These are phyloP conservation scores for Amniculicola lignicola DNA, from an alignment of 495 filamentous ascomycete species.

Conservation along the genomic window DNA sequence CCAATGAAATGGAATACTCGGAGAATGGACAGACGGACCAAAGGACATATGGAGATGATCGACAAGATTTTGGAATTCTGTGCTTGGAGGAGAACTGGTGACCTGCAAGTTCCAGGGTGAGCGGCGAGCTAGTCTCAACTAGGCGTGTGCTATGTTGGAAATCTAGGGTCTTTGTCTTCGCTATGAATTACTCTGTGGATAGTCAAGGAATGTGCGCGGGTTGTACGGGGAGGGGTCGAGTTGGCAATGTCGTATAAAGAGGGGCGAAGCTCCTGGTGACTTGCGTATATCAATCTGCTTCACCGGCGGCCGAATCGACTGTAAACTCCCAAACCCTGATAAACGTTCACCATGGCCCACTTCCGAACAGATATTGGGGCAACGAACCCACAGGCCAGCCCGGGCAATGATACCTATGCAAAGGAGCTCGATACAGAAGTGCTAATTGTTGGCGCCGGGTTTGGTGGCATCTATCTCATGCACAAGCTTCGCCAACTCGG, in stretches of 20 bases:
- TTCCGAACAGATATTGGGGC: conserved; percentile 34
- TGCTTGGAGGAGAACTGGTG: not conserved
- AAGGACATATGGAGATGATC: conserved; percentile 8
- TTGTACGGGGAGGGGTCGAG: not conserved
- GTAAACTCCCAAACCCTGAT: not conserved
- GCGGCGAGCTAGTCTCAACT: not conserved
- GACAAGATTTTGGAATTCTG: not conserved
- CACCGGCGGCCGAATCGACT: not conserved
- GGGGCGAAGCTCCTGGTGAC: not conserved
- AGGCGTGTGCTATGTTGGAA: not conserved
- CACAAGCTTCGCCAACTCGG: conserved; percentile 46
- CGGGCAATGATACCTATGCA: conserved; percentile 21
- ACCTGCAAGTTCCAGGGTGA: not conserved
- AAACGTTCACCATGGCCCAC: conserved; percentile 17
- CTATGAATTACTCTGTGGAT: not conserved
- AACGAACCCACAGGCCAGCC: conserved; percentile 6
- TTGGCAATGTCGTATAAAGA: not conserved
- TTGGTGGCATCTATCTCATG: conserved; percentile 48
- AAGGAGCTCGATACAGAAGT: conserved; percentile 43
- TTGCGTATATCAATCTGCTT: not conserved
- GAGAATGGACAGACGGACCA: not conserved
- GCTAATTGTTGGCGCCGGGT: conserved; percentile 53
- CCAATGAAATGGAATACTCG: not conserved
- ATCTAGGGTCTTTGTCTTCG: not conserved
- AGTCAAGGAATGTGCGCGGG: not conserved